Conservation (phyloP, 2,329 filamentous ascomycete genomes). For the Aphanocladium album region DNA sequence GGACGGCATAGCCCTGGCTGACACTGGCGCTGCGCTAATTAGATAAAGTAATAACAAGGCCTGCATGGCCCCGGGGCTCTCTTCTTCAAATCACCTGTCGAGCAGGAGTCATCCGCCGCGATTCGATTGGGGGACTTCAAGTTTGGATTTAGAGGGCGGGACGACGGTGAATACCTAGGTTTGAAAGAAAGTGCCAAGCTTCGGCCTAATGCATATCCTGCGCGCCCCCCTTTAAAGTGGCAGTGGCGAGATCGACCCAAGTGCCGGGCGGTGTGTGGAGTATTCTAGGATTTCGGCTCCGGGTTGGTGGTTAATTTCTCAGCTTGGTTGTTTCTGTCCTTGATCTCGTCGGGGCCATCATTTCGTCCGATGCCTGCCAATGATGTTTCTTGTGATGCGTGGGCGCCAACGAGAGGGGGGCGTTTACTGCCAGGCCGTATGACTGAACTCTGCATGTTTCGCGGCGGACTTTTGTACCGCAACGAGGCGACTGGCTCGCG, state of each 20-base stretch:
- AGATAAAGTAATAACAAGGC: not conserved
- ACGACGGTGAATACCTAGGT: too few relatives aligned
- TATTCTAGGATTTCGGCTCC: not conserved
- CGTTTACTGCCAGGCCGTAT: too few relatives aligned
- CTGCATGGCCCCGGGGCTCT: too few relatives aligned
- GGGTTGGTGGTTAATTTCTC: not conserved
- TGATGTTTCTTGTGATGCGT: too few relatives aligned
- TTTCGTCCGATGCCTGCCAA: not conserved
- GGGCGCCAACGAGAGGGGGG: too few relatives aligned
- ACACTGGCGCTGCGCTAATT: not conserved
- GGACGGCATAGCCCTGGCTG: too few relatives aligned
- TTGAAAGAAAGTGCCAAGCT: not conserved
- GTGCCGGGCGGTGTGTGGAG: not conserved
- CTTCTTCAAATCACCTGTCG: too few relatives aligned
- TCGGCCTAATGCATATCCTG: too few relatives aligned
- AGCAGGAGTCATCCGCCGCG: not conserved
- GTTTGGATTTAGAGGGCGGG: not conserved
- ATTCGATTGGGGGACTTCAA: not conserved
- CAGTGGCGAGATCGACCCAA: not conserved
- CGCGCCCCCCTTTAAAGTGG: not conserved
- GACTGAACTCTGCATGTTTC: too few relatives aligned
- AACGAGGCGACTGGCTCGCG: too few relatives aligned
- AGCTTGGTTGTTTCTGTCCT: not conserved
- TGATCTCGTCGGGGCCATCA: not conserved
- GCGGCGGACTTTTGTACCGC: too few relatives aligned